Evolutionary conservation across 176 grass and related monocot species (phyloP), one percentile per base, ranked within the genome.

Genomic region (Miscanthus lutarioriparius): DNA sequence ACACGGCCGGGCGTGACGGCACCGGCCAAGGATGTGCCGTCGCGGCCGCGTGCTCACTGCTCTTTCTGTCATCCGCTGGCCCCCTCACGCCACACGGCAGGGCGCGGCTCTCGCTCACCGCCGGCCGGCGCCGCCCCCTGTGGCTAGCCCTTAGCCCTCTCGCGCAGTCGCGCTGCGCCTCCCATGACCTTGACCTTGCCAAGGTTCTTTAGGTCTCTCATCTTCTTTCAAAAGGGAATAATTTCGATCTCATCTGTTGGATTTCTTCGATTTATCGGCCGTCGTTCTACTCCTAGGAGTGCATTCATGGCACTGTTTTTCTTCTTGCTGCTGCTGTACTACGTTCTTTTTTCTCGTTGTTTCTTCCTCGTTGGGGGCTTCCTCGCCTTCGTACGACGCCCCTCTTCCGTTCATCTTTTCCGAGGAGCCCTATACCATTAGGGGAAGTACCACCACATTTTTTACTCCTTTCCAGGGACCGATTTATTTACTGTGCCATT

Each of bases 41-140:
- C 82, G 86, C 90, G 86, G 90, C 82, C 74, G 90, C 90, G 90
- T 91, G 90, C 90, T 91, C 90, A 78, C 90, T 85, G 19, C 90
- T 91, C 90, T 91, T 5, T 88, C 90, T 91, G 90, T 91, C 82
- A 85, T 59, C 81, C 72, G 59, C 79, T 45, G 19, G 38, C n/a
- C 26, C 43, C 13, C 27, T 4, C 63, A 17, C 49, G 14, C 16
- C 44, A 17, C 25, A 70, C 47, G 79, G 56, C 39, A 8, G 77
- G 16, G 22, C 4, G 51, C 12, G 14, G 79, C 79, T 71, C 66
- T 40, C 35, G 79, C 79, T 59, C 79, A 39, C 47, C 79, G 66
- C 80, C 80, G 67, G 48, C 80, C 80, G 80, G 48, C 67, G 35
- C 35, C 19, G 48, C 27, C 67, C 27, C 47, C 47, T 53, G n/a